A percentile compares a stretch with the other conserved stretches of the same genome.
phyloP scores from a whole-genome alignment of 108 stramenopile species.

The Mayamaea pseudoterrestris region DNA sequence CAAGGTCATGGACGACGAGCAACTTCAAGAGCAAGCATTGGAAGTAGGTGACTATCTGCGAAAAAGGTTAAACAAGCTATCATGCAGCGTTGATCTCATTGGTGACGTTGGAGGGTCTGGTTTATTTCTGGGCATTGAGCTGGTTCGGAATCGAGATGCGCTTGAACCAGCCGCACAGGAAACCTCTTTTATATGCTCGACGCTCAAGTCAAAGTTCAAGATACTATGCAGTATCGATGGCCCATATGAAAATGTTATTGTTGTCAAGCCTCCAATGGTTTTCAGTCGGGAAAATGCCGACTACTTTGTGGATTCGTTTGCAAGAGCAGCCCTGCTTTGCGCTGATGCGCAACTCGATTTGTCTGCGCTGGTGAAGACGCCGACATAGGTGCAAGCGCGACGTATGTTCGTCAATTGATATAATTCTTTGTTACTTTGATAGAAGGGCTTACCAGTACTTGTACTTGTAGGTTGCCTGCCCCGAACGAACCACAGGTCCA shows the following conservation, averaged over 20 bases:
- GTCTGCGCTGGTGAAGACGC: no score
- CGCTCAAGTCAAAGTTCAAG: conserved; percentile 51
- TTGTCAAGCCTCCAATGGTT: conserved; percentile 92
- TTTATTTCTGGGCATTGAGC: conserved; percentile 89
- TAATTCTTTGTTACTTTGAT: no score
- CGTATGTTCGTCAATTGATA: no score
- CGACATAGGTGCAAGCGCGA: no score
- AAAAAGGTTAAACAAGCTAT: conserved; percentile 26
- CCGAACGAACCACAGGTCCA: no score
- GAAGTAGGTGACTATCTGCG: conserved; percentile 62
- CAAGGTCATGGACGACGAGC: conserved; percentile 58
- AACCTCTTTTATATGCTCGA: conserved; percentile 67
- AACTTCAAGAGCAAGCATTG: conserved; percentile 69
- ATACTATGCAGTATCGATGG: conserved; percentile 87
- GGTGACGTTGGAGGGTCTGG: conserved; percentile 92
- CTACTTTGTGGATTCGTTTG: conserved; percentile 52
- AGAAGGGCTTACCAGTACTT: no score
- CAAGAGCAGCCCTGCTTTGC: conserved; percentile 20
- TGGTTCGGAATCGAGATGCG: conserved; percentile 48
- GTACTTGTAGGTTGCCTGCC: no score
- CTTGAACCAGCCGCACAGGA: conserved; percentile 54
- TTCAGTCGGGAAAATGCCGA: conserved; percentile 70
- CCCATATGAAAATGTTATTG: conserved; percentile 78
- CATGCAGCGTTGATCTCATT: conserved; percentile 30
- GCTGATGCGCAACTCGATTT: no score